phyloP scores from a whole-genome alignment of 176 grass and related monocot species.

The Zea mays region DNA sequence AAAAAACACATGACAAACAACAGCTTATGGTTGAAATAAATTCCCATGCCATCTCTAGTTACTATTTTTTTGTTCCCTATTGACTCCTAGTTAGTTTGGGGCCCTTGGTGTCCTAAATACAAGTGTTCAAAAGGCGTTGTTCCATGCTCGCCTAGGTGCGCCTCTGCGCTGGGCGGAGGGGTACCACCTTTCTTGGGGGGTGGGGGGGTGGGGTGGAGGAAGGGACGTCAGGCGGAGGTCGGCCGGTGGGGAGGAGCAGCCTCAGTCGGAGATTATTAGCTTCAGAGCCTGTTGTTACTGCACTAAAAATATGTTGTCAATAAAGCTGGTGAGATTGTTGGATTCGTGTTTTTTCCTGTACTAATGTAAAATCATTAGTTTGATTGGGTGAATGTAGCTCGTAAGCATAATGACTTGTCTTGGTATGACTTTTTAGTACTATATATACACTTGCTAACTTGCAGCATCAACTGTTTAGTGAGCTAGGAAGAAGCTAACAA shows the following conservation, averaged over 20 bases:
- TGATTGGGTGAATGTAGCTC: background rate
- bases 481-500: conserved; percentile 26
- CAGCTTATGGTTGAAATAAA: background rate
- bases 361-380: background rate
- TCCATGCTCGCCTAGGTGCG: no score
- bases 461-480: conserved; percentile 13
- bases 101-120: background rate
- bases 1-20: background rate
- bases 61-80: conserved; percentile 12
- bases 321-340: conserved; percentile 14
- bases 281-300: background rate
- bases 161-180: no score
- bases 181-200: no score
- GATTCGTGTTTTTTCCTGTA: background rate
- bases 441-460: background rate
- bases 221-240: no score
- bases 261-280: background rate
- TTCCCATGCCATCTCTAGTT: background rate
- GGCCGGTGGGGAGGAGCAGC: no score
- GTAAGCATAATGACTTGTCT: background rate
- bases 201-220: no score
- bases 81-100: background rate
- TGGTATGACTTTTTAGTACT: background rate
- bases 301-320: background rate
- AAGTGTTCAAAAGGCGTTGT: no score